Conservation (phyloP, 768 basidiomycete species). For the Suillus subaureus region DNA sequence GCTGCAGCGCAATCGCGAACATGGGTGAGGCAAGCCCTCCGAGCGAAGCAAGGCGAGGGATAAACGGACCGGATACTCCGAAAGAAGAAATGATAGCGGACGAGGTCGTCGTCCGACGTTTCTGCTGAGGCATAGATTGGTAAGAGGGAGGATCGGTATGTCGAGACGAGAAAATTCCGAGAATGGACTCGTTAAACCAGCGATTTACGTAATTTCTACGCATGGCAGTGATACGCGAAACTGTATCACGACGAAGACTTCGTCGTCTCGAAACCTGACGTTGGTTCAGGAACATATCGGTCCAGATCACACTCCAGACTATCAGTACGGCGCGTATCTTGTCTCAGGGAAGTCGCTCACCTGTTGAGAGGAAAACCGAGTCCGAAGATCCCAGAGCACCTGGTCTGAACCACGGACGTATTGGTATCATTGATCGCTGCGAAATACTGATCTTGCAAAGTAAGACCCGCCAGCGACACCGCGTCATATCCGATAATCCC, state of each 20-base stretch:
- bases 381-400: constrained; percentile 70
- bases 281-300: constrained; percentile 34
- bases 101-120: constrained; percentile 15
- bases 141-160: constrained; percentile 1
- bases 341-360: constrained; percentile 34
- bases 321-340: not conserved
- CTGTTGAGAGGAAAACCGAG: constrained; percentile 77
- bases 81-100: constrained; percentile 44
- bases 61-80: constrained; percentile 43
- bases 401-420: constrained; percentile 57
- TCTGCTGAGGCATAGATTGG: constrained; percentile 2
- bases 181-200: constrained; percentile 22
- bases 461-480: constrained; percentile 55
- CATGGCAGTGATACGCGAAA: constrained; percentile 10
- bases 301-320: constrained; percentile 48
- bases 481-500: constrained; percentile 65
- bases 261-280: constrained; percentile 8
- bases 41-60: constrained; percentile 47
- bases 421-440: constrained; percentile 72
- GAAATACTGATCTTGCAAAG: constrained; percentile 55
- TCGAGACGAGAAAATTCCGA: constrained; percentile 4
- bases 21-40: constrained; percentile 43
- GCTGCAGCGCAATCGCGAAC: constrained; percentile 65
- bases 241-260: not conserved
- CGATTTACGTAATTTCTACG: constrained; percentile 17